These are phyloP conservation scores for Cucurbita pepo DNA, from an alignment of 306 rosid species.

Conservation along the genomic window DNA sequence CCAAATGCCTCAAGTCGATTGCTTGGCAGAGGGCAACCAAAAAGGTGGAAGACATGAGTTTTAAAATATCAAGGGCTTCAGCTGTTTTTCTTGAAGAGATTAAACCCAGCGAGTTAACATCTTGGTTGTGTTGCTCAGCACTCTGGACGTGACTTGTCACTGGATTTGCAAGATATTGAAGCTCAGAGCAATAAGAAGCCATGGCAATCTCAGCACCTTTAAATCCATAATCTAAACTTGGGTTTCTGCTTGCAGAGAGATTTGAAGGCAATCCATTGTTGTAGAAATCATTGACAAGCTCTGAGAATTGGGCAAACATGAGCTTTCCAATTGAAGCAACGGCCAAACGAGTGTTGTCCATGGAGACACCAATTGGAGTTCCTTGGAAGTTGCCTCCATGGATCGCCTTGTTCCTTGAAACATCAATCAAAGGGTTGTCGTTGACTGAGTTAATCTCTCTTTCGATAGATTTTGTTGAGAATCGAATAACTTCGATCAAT, in stretches of 20 bases:
- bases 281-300: too few relatives aligned
- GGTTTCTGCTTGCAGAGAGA: conserved; percentile 56
- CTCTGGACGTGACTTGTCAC: conserved; percentile 85
- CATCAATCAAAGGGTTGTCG: conserved; percentile 44
- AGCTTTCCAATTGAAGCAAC: conserved; percentile 78
- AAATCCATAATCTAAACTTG: conserved; percentile 84
- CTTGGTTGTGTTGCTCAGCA: conserved; percentile 88
- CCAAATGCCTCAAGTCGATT: conserved; percentile 77
- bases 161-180: conserved; percentile 72
- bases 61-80: conserved; percentile 56
- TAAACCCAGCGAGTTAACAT: conserved; percentile 74
- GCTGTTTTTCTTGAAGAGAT: conserved; percentile 72
- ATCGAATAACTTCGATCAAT: conserved; percentile 42
- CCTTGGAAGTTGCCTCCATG: conserved; percentile 95
- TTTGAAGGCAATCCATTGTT: conserved; percentile 70
- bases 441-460: too few relatives aligned
- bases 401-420: conserved; percentile 86
- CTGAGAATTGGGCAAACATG: not conserved
- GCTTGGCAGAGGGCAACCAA: conserved; percentile 67
- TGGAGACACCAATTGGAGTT: conserved; percentile 87
- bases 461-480: too few relatives aligned
- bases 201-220: conserved; percentile 87
- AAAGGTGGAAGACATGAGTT: conserved; percentile 17
- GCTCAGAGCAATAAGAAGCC: conserved; percentile 83
- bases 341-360: conserved; percentile 86